Conservation (phyloP, 148 eudicot species). For the Arbutus unedo region DNA sequence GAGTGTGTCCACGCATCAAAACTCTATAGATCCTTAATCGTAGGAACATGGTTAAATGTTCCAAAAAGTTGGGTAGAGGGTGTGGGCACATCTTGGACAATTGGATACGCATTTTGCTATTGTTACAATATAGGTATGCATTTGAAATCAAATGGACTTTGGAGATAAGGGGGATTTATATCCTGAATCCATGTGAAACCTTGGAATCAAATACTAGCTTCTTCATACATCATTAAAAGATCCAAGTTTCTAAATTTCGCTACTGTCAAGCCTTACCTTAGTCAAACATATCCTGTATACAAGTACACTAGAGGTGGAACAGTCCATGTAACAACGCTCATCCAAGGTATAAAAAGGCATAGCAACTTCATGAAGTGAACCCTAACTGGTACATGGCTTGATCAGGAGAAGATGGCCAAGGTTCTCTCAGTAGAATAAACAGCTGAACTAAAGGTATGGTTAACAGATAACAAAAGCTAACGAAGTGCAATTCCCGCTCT, state of each 20-base stretch:
- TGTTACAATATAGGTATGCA: neutral
- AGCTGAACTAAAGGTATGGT: neutral
- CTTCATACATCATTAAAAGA: no score
- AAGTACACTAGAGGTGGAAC: neutral
- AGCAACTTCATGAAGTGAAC: neutral
- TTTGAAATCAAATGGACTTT: neutral
- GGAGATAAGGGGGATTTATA: neutral
- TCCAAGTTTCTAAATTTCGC: neutral
- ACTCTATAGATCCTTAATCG: neutral
- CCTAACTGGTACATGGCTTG: neutral
- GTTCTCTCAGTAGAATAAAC: neutral
- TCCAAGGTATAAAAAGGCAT: neutral
- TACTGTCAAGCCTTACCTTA: neutral
- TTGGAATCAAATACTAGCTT: neutral
- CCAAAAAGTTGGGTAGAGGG: neutral
- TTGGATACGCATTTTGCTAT: neutral
- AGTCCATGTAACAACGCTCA: neutral
- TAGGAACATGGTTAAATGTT: neutral
- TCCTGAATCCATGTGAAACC: neutral
- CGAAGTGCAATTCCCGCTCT: no score
- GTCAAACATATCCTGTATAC: no score
- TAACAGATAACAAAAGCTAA: no score
- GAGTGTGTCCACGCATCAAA: neutral
- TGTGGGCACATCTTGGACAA: neutral
- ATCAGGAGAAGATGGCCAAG: neutral